Evolutionary conservation across 2,329 filamentous ascomycete genomes (phyloP), one percentile per base, ranked within the genome.

Genomic region (Dactylellina leptospora): DNA sequence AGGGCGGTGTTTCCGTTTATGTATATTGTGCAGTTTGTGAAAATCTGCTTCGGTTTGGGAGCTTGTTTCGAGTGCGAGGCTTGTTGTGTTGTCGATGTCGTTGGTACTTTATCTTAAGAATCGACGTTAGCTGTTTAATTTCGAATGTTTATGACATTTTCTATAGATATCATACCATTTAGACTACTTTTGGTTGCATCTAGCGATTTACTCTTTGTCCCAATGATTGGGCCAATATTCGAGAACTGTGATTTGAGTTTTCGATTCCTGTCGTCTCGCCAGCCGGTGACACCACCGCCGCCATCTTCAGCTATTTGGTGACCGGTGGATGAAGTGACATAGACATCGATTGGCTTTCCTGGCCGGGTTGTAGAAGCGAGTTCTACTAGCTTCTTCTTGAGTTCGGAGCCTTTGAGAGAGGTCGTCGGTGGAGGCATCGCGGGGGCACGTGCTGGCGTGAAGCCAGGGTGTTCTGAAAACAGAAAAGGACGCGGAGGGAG

Each of bases 1-100:
- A 88, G 85, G 1, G 92, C 96, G 75, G 90, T 93, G 16, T 72
- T 72, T 72, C 92, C 92, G 80, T 96, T 96, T 80, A 97, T 85
- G 81, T 93, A 95, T 76, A 96, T 85, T 55, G 86, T 88, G 20
- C 92, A 84, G 13, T 87, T 86, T 45, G 85, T 81, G 78, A 97
- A 93, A 58, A 96, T 85, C 48, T 82, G 76, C 73, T 61, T 66
- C 10, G 73, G 50, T 16, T 63, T 55, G 10, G 45, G 47, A 45
- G 58, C 30, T 22, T 51, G 13, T 13, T 53, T 23, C 6, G 18
- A 16, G 22, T 36, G 18, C 13, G 40, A 42, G n/a, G 54, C 23
- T 25, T 60, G n/a, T 22, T 72, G 62, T 51, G 58, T 64, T 64
- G 59, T 63, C 23, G 60, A 38, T 62, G 60, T 69, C 42, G 48